Conservation (phyloP, 768 basidiomycete genomes). For the Panaeolus cyanescens region DNA sequence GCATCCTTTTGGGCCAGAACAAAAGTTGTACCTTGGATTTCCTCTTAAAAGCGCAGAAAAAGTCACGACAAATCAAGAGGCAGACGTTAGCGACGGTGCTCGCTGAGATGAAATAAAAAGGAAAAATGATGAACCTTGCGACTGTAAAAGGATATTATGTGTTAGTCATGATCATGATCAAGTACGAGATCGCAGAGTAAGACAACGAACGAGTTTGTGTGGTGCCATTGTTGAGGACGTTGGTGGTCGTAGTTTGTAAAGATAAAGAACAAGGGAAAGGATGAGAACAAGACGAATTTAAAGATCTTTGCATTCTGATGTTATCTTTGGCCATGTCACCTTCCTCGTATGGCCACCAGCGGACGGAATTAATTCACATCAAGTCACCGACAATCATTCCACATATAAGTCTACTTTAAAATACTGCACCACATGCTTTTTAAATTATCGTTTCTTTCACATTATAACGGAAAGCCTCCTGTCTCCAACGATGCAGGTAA, state of each 20-base stretch:
- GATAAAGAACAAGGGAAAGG: background rate
- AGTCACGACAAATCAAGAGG: background rate
- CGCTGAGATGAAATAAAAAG: background rate
- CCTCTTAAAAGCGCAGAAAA: background rate
- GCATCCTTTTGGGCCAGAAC: background rate
- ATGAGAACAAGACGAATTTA: background rate
- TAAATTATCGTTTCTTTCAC: background rate
- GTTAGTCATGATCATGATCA: constrained; percentile 2
- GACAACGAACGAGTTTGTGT: background rate
- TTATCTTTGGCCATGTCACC: background rate
- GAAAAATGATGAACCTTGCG: background rate
- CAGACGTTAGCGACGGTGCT: constrained; percentile 2
- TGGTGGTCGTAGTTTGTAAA: background rate
- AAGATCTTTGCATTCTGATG: background rate
- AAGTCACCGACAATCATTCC: background rate
- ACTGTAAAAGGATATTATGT: background rate
- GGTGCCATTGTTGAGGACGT: background rate
- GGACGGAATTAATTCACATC: background rate
- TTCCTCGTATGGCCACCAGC: constrained; percentile 2
- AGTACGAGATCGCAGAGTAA: background rate
- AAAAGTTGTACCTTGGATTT: background rate
- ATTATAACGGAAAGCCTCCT: constrained; percentile 38
- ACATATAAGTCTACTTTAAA: background rate
- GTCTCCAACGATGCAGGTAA: constrained; percentile 42
- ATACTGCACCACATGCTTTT: background rate